These are phyloP conservation scores for Vitis labrusca DNA, from an alignment of 164 flowering plant genomes.

Conservation along the genomic window DNA sequence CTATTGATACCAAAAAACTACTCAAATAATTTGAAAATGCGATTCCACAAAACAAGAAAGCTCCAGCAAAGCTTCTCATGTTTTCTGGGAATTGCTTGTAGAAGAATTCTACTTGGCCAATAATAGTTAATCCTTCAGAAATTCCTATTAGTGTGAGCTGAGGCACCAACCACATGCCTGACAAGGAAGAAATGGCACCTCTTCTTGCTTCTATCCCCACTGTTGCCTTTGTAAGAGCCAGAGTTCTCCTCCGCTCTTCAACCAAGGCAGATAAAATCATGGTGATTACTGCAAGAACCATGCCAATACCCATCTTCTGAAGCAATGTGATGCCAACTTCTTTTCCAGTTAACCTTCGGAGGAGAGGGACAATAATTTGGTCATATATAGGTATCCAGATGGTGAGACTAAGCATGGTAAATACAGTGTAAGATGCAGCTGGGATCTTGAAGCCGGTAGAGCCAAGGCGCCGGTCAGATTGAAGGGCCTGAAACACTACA, in stretches of 20 bases:
- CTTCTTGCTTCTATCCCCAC: slow-evolving; percentile 18
- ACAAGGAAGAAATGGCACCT: slow-evolving; percentile 49
- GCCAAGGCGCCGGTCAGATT: slow-evolving; percentile 47
- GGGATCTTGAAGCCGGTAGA: slow-evolving; percentile 40
- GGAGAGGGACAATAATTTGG: slow-evolving; percentile 42
- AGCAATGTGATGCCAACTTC: slow-evolving; percentile 59
- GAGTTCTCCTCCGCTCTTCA: slow-evolving; percentile 36
- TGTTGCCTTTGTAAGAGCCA: slow-evolving; percentile 31
- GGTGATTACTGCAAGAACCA: slow-evolving; percentile 34
- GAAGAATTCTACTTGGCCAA: slow-evolving; percentile 57
- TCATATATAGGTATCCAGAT: slow-evolving; percentile 71
- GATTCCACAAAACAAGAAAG: slow-evolving; percentile 36
- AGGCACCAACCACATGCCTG: slow-evolving; percentile 53
- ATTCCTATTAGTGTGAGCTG: slow-evolving; percentile 52
- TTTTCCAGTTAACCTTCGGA: slow-evolving; percentile 32
- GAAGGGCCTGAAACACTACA: slow-evolving; percentile 55
- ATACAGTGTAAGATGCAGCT: slow-evolving; percentile 49
- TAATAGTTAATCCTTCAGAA: slow-evolving; percentile 43
- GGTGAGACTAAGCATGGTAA: slow-evolving; percentile 46
- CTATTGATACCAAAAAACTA: slow-evolving; percentile 35
- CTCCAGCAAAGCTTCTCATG: slow-evolving; percentile 62
- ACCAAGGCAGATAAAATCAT: slow-evolving; percentile 43
- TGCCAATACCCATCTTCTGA: slow-evolving; percentile 57
- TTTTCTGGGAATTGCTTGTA: slow-evolving; percentile 76
- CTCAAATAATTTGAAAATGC: slow-evolving; percentile 50